Percentiles rank a stretch among this genome's conserved stretches.
These are phyloP conservation scores for Chiua virens DNA, from an alignment of 768 basidiomycete genomes.

Conservation along the genomic window DNA sequence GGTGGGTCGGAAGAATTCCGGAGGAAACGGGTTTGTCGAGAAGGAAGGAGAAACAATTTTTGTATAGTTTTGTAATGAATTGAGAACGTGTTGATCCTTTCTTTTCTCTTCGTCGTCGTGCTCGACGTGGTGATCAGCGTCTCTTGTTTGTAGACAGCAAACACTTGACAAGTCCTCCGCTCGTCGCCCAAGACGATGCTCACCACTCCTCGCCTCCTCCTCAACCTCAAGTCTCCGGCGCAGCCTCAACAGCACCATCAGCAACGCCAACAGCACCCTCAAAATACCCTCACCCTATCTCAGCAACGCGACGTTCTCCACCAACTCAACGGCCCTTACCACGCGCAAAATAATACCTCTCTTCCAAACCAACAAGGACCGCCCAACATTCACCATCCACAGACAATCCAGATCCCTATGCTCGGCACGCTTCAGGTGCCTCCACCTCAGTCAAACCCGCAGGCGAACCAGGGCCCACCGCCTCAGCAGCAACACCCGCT, in stretches of 20 bases:
- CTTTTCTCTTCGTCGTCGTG: constrained; percentile 10
- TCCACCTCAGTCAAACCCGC: constrained; percentile 46
- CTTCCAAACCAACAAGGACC: constrained; percentile 19
- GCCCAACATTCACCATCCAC: constrained; percentile 38
- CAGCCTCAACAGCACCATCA: constrained; percentile 21
- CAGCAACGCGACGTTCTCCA: constrained; percentile 32
- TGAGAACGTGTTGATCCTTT: background rate
- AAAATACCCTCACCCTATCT: constrained; percentile 25
- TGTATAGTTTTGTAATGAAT: constrained; percentile 43
- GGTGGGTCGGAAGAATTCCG: constrained; percentile 32
- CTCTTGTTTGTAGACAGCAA: constrained; percentile 33
- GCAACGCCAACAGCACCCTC: constrained; percentile 24
- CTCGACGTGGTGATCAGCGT: constrained; percentile 16
- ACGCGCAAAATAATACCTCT: constrained; percentile 23
- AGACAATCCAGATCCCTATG: constrained; percentile 63
- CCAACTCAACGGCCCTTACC: constrained; percentile 31
- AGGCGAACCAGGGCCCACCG: constrained; percentile 37
- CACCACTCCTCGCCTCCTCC: constrained; percentile 33
- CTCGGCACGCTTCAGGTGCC: constrained; percentile 68
- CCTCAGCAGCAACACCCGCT: constrained; percentile 59
- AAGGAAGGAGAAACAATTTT: constrained; percentile 82
- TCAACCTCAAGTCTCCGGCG: constrained; percentile 32
- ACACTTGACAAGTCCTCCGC: constrained; percentile 25
- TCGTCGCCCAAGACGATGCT: constrained; percentile 29
- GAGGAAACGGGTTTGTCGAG: constrained; percentile 60